Evolutionary conservation across 2,329 filamentous ascomycete species (phyloP), one percentile per base, ranked within the genome.

Genomic region (Alternaria infectoria): DNA sequence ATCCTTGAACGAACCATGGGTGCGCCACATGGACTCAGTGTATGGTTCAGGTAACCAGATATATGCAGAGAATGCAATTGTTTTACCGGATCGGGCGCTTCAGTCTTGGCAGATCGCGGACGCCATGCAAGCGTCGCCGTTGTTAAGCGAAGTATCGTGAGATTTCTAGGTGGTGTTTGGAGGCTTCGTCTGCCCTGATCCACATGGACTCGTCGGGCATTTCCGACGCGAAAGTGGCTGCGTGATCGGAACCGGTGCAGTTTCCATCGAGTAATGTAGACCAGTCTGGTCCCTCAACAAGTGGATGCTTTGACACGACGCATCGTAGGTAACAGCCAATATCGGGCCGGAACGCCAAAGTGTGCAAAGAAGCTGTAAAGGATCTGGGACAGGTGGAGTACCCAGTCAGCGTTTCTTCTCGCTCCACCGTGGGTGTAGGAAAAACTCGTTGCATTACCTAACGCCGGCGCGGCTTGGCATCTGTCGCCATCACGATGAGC

Each of bases 371-470:
- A 63, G 59, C 64, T 70, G 67, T 57, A 66, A 67, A 64, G 60
- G 57, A 62, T 59, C 64, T 68, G 66, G 69, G 64, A 69, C 69
- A 60, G 62, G 69, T 71, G 73, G 71, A 67, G 71, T 60, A 64
- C 32, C 40, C 66, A 66, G 66, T 72, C 66, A 68, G 65, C 44
- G 44, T 56, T 45, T 65, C 54, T 67, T 59, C 61, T 72, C 70
- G 70, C 68, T 64, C 50, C 54, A 68, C 56, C 58, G 59, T 44
- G 49, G 51, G 45, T 26, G 56, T 57, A 65, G 47, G 69, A 72
- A 60, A 76, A 68, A 71, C 75, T 73, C 64, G 55, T 44, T 60
- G 70, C 69, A 67, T 76, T 75, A 75, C 73, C 66, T 75, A 72
- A 75, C 65, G 56, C 26, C 59, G 63, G 62, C 21, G 32, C 59